A percentile compares a stretch with the other conserved stretches of the same genome.
These are phyloP conservation scores for Aspergillus vadensis DNA, from an alignment of 2,329 filamentous ascomycete species.

Conservation along the genomic window DNA sequence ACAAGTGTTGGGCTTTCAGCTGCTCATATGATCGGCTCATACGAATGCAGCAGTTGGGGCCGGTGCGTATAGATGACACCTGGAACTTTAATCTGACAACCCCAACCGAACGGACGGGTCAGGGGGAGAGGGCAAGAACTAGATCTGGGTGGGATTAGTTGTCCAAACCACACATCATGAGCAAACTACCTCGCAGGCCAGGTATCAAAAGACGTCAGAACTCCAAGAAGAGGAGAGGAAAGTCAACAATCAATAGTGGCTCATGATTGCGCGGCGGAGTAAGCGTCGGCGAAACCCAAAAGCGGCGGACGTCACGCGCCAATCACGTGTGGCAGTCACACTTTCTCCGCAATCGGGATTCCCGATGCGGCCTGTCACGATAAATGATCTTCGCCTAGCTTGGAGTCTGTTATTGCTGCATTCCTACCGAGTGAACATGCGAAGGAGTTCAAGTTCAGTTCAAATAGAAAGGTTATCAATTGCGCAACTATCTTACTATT, in stretches of 20 bases:
- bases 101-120: neutral
- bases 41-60: constrained; percentile 22
- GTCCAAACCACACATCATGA: neutral
- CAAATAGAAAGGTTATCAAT: no score
- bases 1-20: constrained; percentile 19
- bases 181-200: neutral
- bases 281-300: neutral
- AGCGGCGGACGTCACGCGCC: neutral
- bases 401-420: neutral
- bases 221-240: neutral
- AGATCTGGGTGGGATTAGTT: neutral
- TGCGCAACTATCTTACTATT: no score
- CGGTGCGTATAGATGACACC: constrained; percentile 6
- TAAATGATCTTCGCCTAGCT: neutral
- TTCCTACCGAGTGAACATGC: no score
- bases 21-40: constrained; percentile 33
- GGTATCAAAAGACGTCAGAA: neutral
- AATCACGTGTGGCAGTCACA: constrained; percentile 2
- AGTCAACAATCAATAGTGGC: neutral
- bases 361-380: neutral
- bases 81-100: constrained; percentile 2
- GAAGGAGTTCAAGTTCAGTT: no score
- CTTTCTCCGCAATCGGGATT: neutral
- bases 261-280: neutral
- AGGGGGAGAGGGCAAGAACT: neutral